Evolutionary conservation across 2,329 filamentous ascomycete genomes (phyloP).

Genomic region (Corinectria fuckeliana): DNA sequence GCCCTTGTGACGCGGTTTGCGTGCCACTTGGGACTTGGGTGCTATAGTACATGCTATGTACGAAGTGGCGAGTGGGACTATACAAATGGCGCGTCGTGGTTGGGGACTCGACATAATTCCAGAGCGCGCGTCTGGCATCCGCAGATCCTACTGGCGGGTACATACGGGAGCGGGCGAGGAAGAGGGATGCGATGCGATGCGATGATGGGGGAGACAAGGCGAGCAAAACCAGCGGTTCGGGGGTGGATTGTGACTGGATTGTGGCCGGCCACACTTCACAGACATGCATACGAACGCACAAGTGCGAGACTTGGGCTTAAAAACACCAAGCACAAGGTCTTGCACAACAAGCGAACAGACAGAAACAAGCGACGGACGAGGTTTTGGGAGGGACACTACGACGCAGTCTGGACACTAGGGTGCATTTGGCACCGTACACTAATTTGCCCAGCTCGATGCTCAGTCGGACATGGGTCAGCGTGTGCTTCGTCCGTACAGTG

Average conservation of each 20-base stretch:
- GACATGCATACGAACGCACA: constrained; percentile 18
- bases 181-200: constrained; percentile 8
- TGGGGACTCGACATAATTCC: constrained; percentile 35
- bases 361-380: constrained; percentile 14
- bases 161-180: constrained; percentile 16
- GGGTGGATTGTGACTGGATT: constrained; percentile 13
- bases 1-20: constrained; percentile 44
- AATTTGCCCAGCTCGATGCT: constrained; percentile 39
- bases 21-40: constrained; percentile 38
- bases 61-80: constrained; percentile 33
- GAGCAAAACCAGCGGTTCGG: neutral
- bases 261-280: constrained; percentile 9
- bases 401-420: neutral
- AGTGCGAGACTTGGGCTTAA: constrained; percentile 5
- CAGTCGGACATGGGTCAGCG: constrained; percentile 38
- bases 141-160: constrained; percentile 19
- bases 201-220: neutral
- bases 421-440: constrained; percentile 31
- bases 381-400: neutral
- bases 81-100: constrained; percentile 30
- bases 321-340: constrained; percentile 9
- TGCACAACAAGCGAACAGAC: constrained; percentile 15
- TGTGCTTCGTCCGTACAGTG: no score
- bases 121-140: constrained; percentile 35
- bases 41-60: no score